Conservation (phyloP, 805 yeast species). For the Jamesozyma jinghongensis region DNA sequence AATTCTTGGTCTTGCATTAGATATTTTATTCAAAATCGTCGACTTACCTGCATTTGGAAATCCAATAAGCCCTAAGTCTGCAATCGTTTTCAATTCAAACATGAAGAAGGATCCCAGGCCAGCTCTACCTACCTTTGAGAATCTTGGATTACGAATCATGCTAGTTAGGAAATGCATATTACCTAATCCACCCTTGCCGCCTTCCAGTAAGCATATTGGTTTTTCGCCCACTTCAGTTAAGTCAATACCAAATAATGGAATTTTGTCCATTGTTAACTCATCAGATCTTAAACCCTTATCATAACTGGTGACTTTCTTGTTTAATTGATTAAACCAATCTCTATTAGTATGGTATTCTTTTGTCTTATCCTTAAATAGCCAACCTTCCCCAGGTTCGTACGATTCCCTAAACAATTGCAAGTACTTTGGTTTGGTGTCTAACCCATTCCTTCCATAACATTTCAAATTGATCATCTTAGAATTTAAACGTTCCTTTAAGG, state of each 20-base stretch:
- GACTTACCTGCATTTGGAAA: conserved; percentile 96
- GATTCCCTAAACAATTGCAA: conserved; percentile 57
- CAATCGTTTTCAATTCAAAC: conserved; percentile 78
- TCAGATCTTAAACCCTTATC: conserved; percentile 50
- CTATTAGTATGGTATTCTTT: conserved; percentile 58
- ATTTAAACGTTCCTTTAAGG: conserved; percentile 19
- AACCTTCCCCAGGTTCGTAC: conserved; percentile 69
- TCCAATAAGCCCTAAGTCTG: conserved; percentile 91
- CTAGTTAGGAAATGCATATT: conserved; percentile 89
- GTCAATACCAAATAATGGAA: conserved; percentile 81
- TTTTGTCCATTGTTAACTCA: conserved; percentile 55
- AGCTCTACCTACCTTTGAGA: conserved; percentile 69
- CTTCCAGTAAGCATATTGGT: conserved; percentile 64
- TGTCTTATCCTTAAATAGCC: conserved; percentile 77
- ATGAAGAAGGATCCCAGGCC: conserved; percentile 60
- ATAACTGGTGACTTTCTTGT: conserved; percentile 52
- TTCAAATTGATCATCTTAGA: conserved; percentile 24
- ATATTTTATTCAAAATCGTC: conserved; percentile 74
- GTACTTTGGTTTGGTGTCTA: conserved; percentile 31
- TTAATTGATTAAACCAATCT: conserved; percentile 57
- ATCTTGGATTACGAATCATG: conserved; percentile 80
- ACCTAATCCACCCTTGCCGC: conserved; percentile 94
- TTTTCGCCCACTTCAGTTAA: conserved; percentile 47
- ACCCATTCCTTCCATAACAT: conserved; percentile 27
- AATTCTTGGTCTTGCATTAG: conserved; percentile 80